Percentiles rank a stretch among this genome's conserved stretches.
Conservation (phyloP, 805 yeast genomes). For the Kodamaea restingae region DNA sequence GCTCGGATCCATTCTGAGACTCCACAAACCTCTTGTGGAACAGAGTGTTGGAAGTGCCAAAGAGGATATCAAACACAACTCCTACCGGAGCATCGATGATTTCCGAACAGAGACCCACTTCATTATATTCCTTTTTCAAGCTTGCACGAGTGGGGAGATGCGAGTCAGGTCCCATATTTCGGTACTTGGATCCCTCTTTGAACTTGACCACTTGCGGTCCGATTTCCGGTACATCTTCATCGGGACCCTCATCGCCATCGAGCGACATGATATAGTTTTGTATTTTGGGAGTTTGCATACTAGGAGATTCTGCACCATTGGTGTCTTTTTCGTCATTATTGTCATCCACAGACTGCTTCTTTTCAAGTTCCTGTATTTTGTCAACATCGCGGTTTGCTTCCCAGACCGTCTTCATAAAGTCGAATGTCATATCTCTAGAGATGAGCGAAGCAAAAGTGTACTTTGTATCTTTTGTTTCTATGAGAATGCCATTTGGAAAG, state of each 20-base stretch:
- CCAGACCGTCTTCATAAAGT: slow-evolving; percentile 60
- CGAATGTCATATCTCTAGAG: slow-evolving; percentile 52
- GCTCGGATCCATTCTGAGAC: slow-evolving; percentile 61
- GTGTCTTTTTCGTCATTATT: slow-evolving; percentile 2
- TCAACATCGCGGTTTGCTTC: slow-evolving; percentile 19
- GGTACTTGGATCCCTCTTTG: slow-evolving; percentile 16
- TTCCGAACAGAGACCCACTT: slow-evolving; percentile 53
- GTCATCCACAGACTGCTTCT: not conserved
- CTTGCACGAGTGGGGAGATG: slow-evolving; percentile 45
- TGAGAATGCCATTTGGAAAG: slow-evolving; percentile 65
- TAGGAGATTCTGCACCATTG: slow-evolving; percentile 10
- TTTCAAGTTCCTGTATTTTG: not conserved
- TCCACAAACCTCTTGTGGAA: slow-evolving; percentile 40
- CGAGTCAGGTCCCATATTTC: slow-evolving; percentile 35
- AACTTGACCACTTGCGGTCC: slow-evolving; percentile 14
- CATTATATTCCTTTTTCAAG: slow-evolving; percentile 41
- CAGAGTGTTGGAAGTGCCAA: slow-evolving; percentile 54
- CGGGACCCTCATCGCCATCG: slow-evolving; percentile 19
- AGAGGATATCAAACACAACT: slow-evolving; percentile 51
- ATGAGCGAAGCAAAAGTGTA: slow-evolving; percentile 64
- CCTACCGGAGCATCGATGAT: slow-evolving; percentile 62
- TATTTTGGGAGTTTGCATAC: slow-evolving; percentile 10
- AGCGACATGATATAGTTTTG: slow-evolving; percentile 18
- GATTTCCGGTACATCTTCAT: not conserved
- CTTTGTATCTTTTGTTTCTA: slow-evolving; percentile 59